phyloP scores from a whole-genome alignment of 352 stramenopile genomes.

The Pythium phragmiticola region DNA sequence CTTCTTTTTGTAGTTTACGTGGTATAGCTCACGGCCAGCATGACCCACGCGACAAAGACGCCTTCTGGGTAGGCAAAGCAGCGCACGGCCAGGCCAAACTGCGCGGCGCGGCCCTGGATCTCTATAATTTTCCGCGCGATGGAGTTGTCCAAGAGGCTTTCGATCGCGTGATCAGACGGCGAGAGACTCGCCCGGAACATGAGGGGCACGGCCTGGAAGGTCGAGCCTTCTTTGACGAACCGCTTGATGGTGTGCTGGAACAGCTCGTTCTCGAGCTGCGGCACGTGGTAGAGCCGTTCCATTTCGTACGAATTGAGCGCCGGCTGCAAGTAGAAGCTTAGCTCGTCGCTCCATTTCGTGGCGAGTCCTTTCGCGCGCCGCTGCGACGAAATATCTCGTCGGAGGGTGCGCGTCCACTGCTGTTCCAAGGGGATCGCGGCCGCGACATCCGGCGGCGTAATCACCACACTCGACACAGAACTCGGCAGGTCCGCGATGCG shows the following conservation, averaged over 20 bases:
- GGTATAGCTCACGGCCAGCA: constrained; percentile 78
- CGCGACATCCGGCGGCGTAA: constrained; percentile 35
- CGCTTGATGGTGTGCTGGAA: constrained; percentile 83
- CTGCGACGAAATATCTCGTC: constrained; percentile 37
- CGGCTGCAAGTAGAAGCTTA: constrained; percentile 78
- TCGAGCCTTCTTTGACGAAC: constrained; percentile 75
- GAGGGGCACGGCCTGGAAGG: constrained; percentile 85
- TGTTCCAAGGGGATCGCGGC: constrained; percentile 39
- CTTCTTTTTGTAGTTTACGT: constrained; percentile 20
- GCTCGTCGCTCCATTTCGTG: constrained; percentile 74
- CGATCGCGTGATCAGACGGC: constrained; percentile 35
- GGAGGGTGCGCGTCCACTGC: constrained; percentile 46
- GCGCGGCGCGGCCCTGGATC: constrained; percentile 50
- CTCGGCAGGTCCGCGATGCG: constrained; percentile 51
- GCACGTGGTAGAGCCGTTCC: constrained; percentile 66
- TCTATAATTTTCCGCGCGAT: constrained; percentile 61
- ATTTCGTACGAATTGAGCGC: constrained; percentile 88
- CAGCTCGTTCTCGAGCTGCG: constrained; percentile 71
- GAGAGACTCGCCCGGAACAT: constrained; percentile 43
- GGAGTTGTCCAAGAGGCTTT: constrained; percentile 40
- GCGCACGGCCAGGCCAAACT: constrained; percentile 73
- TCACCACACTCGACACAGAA: constrained; percentile 24
- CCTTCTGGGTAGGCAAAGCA: constrained; percentile 80
- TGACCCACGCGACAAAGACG: constrained; percentile 73
- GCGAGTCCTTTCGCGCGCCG: constrained; percentile 46